A percentile compares a stretch with the other conserved stretches of the same genome.
Conservation (phyloP, 352 stramenopile genomes). For the Phytopythium delawarense region DNA sequence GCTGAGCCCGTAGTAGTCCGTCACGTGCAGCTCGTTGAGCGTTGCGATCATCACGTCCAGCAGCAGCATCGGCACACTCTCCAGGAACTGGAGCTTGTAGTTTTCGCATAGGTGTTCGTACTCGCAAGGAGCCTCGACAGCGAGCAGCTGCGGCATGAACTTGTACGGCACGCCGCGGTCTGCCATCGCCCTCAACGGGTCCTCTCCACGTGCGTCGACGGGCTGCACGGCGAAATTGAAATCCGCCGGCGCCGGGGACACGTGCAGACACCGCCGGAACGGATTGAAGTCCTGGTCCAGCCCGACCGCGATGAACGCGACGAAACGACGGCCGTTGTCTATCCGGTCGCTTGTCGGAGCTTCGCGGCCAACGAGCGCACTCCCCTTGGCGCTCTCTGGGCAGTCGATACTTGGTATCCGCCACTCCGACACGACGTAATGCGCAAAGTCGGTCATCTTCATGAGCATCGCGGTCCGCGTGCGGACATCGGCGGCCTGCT, state of each 20-base stretch:
- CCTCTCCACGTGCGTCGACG: constrained; percentile 11
- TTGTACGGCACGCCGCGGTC: constrained; percentile 30
- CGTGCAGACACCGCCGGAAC: constrained; percentile 58
- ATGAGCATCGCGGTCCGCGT: constrained; percentile 46
- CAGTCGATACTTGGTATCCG: not conserved
- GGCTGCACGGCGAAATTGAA: constrained; percentile 1
- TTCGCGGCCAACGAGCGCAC: not conserved
- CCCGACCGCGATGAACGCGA: constrained; percentile 53
- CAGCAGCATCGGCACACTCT: constrained; percentile 55
- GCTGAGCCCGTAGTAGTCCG: constrained; percentile 25
- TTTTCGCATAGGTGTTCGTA: constrained; percentile 33
- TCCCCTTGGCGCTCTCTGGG: not conserved
- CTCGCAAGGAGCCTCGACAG: constrained; percentile 38
- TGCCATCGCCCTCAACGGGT: constrained; percentile 33
- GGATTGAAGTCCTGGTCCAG: constrained; percentile 66
- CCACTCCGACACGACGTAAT: constrained; percentile 61
- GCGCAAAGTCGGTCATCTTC: constrained; percentile 52
- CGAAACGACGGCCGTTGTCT: constrained; percentile 11
- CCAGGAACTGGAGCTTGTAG: constrained; percentile 47
- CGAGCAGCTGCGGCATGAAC: constrained; percentile 43
- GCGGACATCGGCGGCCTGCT: constrained; percentile 48
- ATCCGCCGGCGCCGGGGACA: constrained; percentile 14
- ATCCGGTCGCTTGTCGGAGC: no score
- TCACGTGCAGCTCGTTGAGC: constrained; percentile 38
- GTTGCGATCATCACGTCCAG: constrained; percentile 66